These are phyloP conservation scores for Herpetospermum pedunculosum DNA, from an alignment of 306 rosid genomes.

Conservation along the genomic window DNA sequence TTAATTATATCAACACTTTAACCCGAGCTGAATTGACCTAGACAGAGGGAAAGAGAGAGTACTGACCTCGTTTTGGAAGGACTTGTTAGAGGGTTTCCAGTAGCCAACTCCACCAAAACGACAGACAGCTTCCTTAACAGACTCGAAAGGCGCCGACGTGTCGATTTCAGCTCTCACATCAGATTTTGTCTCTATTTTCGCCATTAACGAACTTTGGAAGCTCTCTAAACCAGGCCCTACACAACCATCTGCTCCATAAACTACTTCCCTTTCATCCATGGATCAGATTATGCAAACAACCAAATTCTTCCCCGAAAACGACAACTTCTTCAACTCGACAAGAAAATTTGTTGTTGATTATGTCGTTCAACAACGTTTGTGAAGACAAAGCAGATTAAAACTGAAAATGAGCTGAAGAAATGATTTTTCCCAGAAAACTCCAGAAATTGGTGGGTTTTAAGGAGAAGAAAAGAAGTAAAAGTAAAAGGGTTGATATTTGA, in stretches of 20 bases:
- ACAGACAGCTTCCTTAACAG: constrained; percentile 66
- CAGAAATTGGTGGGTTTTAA: neutral
- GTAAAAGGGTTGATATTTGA: neutral
- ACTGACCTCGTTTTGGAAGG: constrained; percentile 24
- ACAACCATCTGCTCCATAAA: neutral
- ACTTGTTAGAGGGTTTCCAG: constrained; percentile 53
- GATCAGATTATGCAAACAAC: neutral
- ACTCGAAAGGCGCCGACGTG: constrained; percentile 70
- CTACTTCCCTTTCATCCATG: neutral
- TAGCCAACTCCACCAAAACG: constrained; percentile 69
- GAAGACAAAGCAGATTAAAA: neutral
- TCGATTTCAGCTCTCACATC: constrained; percentile 50
- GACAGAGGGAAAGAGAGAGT: too few relatives aligned
- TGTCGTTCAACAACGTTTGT: neutral
- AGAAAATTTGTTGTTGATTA: neutral
- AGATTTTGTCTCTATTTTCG: neutral
- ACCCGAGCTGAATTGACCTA: too few relatives aligned
- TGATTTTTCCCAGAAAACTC: neutral
- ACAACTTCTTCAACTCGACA: neutral
- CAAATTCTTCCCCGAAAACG: neutral
- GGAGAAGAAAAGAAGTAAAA: neutral
- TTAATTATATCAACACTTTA: too few relatives aligned
- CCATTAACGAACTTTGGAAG: neutral
- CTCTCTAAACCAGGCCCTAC: neutral
- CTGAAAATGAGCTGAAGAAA: neutral